Conservation (phyloP, 495 filamentous ascomycete species). For the Bathelium albidoporum region DNA sequence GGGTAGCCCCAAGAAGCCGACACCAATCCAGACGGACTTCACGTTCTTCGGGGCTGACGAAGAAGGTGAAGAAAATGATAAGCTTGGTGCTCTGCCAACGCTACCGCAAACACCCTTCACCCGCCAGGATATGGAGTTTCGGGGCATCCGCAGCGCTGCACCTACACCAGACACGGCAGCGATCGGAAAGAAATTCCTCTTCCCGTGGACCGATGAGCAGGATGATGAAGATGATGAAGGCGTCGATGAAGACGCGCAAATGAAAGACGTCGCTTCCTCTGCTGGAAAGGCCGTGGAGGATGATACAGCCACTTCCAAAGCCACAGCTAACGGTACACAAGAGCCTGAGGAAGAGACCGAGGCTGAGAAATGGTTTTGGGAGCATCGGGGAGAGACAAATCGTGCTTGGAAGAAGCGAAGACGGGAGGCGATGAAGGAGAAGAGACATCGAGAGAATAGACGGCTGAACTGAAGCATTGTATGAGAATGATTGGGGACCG, state of each 20-base stretch:
- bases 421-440: conserved; percentile 72
- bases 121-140: conserved; percentile 61
- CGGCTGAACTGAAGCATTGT: conserved; percentile 24
- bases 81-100: conserved; percentile 22
- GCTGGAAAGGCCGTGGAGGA: conserved; percentile 6
- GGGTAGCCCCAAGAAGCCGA: conserved; percentile 29
- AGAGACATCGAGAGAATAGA: conserved; percentile 75
- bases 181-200: conserved; percentile 43
- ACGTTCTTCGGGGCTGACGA: conserved; percentile 47
- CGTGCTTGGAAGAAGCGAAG: conserved; percentile 81
- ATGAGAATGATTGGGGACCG: not conserved
- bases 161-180: conserved; percentile 93
- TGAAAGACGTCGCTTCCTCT: too few relatives aligned
- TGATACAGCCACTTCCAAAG: conserved; percentile 11
- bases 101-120: conserved; percentile 71
- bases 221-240: conserved; percentile 30
- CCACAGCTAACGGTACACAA: conserved; percentile 17
- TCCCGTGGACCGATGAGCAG: conserved; percentile 25
- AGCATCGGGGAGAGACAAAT: conserved; percentile 79
- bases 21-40: conserved; percentile 43
- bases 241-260: conserved; percentile 29
- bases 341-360: conserved; percentile 48
- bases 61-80: conserved; percentile 45
- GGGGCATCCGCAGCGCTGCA: conserved; percentile 70
- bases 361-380: conserved; percentile 88